Conservation (phyloP, 2,329 filamentous ascomycete genomes). For the Pleoardoris graminearum region DNA sequence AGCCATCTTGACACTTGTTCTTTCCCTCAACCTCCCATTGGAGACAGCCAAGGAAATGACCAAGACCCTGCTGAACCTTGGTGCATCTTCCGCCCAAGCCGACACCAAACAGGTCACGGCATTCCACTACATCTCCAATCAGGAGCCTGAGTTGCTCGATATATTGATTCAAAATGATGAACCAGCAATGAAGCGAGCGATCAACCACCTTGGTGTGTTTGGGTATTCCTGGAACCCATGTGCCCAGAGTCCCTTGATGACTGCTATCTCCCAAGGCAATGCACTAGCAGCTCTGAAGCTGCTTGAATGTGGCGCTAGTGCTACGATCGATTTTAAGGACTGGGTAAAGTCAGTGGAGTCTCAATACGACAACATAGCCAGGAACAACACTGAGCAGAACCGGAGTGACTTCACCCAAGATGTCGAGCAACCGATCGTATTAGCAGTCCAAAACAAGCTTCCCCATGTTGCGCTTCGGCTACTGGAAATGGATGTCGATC, state of each 20-base stretch:
- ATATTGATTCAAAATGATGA: slow-evolving; percentile 58
- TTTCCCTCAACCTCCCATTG: slow-evolving; percentile 67
- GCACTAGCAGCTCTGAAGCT: slow-evolving; percentile 60
- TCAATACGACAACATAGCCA: slow-evolving; percentile 45
- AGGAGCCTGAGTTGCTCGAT: slow-evolving; percentile 53
- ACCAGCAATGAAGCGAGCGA: slow-evolving; percentile 62
- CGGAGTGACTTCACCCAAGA: slow-evolving; percentile 52
- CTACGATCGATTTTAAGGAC: slow-evolving; percentile 63
- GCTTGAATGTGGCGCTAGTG: slow-evolving; percentile 64
- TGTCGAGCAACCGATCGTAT: slow-evolving; percentile 67
- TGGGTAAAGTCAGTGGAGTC: slow-evolving; percentile 64
- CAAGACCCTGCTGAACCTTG: slow-evolving; percentile 66
- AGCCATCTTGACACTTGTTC: slow-evolving; percentile 69
- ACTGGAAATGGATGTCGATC: slow-evolving; percentile 66
- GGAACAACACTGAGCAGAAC: slow-evolving; percentile 52
- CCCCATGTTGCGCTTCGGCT: slow-evolving; percentile 61
- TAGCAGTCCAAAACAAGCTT: slow-evolving; percentile 59
- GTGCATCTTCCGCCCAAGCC: slow-evolving; percentile 73
- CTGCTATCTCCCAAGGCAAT: slow-evolving; percentile 61
- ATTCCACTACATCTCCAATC: slow-evolving; percentile 66
- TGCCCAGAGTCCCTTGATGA: slow-evolving; percentile 58
- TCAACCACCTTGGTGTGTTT: slow-evolving; percentile 65
- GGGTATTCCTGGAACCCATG: slow-evolving; percentile 38
- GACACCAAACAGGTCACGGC: slow-evolving; percentile 67
- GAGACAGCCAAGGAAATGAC: slow-evolving; percentile 69